These are phyloP conservation scores for Colletotrichum lupini DNA, from an alignment of 2,329 filamentous ascomycete species.

Conservation along the genomic window DNA sequence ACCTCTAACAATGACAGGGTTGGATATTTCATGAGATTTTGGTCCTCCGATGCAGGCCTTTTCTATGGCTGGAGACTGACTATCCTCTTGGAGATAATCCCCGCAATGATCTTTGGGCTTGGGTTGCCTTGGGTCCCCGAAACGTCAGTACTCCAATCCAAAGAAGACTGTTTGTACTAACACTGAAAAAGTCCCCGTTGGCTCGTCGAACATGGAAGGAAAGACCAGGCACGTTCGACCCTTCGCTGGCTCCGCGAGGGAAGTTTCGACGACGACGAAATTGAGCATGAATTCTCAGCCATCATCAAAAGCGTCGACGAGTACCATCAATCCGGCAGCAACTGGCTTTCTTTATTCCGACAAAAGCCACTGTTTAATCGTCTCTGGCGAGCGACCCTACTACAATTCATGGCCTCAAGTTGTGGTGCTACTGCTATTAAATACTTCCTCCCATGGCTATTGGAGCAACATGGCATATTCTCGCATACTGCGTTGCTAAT, in stretches of 20 bases:
- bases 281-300: slow-evolving; percentile 55
- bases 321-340: slow-evolving; percentile 48
- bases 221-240: slow-evolving; percentile 53
- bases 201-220: slow-evolving; percentile 63
- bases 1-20: slow-evolving; percentile 52
- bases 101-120: slow-evolving; percentile 58
- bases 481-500: slow-evolving; percentile 61
- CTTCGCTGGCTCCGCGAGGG: slow-evolving; percentile 62
- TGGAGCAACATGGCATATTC: slow-evolving; percentile 60
- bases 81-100: slow-evolving; percentile 62
- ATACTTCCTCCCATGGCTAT: slow-evolving; percentile 67
- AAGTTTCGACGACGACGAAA: slow-evolving; percentile 47
- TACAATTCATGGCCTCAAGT: slow-evolving; percentile 71
- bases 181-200: slow-evolving; percentile 61
- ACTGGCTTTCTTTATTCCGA: slow-evolving; percentile 60
- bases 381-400: slow-evolving; percentile 65
- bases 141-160: slow-evolving; percentile 52
- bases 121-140: slow-evolving; percentile 66
- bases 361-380: slow-evolving; percentile 60
- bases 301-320: slow-evolving; percentile 58
- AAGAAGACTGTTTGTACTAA: neutral
- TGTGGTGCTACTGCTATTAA: slow-evolving; percentile 70
- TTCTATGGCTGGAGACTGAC: slow-evolving; percentile 65
- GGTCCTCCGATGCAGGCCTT: slow-evolving; percentile 55
- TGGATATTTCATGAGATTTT: slow-evolving; percentile 66